Base-by-base conservation (phyloP, 352 stramenopile species). In the Pythium monospermum region DNA sequence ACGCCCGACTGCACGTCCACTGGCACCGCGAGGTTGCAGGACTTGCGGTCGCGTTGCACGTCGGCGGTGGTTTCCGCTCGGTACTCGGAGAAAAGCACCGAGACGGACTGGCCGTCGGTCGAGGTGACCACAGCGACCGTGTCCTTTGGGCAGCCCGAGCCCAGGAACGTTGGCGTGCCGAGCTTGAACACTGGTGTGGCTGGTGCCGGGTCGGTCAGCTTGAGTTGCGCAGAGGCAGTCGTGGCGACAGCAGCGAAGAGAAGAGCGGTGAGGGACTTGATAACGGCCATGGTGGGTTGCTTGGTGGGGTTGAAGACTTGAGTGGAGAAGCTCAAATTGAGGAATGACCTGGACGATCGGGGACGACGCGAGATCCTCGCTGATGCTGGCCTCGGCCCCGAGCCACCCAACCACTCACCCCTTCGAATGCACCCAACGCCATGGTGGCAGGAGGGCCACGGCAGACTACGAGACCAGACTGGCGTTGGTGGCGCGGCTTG, bases 1-100 rank as follows among this genome's bases (percentile, higher is more conserved):
- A 61, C 37, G 8, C 59, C 59, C 12, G 44, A 42, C 33, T 73
- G 57, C 6, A 77, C 61, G 40, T 73, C 65, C 26, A 77, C 68
- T 6, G 68, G 68, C 11, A 77, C 57, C 19, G 65, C 65, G 32
- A 77, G 43, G 55, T 73, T 69, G 45, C 65, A 67, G 4, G 53
- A 61, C 58, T 73, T 69, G 42, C 59, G 64, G 22, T 72, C 56
- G n/a, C 57, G 61, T n/a, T 23, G 54, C 19, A 64, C 41, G 16
- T 43, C 15, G 6, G 51, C 31, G 31, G 65, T 33, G n/a, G 57
- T 66, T 30, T 41, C 55, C 3, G 64, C 70, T n/a, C 2, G 40
- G 53, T 61, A 73, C 18, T 44, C 36, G 1, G 61, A 74, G 48
- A 74, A 71, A 11, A 74, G 49, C 12, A 74, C 49, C 18, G 66